Percentiles rank a stretch among this genome's conserved stretches.
These are phyloP conservation scores for Podospora bellae-mahoneyi DNA, from an alignment of 495 filamentous ascomycete genomes.

Conservation along the genomic window DNA sequence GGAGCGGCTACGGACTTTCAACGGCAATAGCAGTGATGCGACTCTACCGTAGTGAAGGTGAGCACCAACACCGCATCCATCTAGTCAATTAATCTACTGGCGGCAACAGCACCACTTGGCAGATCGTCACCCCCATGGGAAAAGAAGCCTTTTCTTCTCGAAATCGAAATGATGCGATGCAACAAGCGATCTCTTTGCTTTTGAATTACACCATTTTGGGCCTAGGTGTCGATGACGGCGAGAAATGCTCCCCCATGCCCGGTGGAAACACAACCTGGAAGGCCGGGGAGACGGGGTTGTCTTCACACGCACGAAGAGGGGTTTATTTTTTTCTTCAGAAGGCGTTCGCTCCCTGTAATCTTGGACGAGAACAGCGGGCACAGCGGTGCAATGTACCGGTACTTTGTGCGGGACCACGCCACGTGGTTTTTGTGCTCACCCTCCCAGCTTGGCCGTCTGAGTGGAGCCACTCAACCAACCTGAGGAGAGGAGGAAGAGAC, in stretches of 20 bases:
- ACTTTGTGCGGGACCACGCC: conserved; percentile 11
- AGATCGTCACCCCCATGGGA: neutral
- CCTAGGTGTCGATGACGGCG: neutral
- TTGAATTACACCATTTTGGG: too few species aligned
- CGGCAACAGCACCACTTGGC: neutral
- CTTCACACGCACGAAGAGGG: neutral
- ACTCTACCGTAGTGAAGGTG: neutral
- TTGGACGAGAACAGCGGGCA: neutral
- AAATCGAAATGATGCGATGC: neutral
- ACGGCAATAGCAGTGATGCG: neutral
- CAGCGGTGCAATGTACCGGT: conserved; percentile 6
- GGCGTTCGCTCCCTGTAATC: conserved; percentile 1
- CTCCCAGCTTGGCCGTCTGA: conserved; percentile 2
- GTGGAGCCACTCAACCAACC: neutral
- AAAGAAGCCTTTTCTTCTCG: neutral
- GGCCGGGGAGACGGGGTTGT: neutral
- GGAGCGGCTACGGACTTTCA: neutral
- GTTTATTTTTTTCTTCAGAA: neutral
- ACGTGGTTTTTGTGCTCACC: conserved; percentile 7
- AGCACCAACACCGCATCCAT: neutral
- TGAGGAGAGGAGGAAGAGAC: neutral
- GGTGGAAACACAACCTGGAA: neutral
- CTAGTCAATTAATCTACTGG: neutral
- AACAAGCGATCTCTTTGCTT: neutral
- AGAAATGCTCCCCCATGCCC: neutral